Conservation (phyloP, 208 protist genomes). For the Lotmaria passim region DNA sequence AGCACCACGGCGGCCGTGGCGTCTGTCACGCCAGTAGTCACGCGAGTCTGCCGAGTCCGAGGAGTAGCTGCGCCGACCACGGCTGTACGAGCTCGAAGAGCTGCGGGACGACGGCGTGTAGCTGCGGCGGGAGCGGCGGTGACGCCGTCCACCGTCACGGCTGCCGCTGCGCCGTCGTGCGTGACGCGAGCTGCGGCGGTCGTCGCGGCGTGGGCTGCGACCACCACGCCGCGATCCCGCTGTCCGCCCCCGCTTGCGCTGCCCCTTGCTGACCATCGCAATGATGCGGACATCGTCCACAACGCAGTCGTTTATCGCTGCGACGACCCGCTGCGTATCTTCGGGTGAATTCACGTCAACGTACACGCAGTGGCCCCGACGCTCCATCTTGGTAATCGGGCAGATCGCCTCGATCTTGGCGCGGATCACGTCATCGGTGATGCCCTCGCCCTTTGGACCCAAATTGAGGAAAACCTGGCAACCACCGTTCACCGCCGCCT, state of each 20-base stretch:
- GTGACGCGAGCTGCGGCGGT: slow-evolving; percentile 6
- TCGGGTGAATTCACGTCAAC: slow-evolving; percentile 40
- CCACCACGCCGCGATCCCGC: slow-evolving; percentile 2
- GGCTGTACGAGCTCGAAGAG: slow-evolving; percentile 25
- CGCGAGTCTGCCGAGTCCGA: slow-evolving; percentile 31
- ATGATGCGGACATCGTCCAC: slow-evolving; percentile 58
- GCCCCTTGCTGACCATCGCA: slow-evolving; percentile 54
- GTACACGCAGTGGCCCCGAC: slow-evolving; percentile 70
- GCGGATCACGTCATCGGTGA: slow-evolving; percentile 44
- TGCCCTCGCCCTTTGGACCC: slow-evolving; percentile 44
- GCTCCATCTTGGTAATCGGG: slow-evolving; percentile 51
- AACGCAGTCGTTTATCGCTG: slow-evolving; percentile 48
- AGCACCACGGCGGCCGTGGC: background rate
- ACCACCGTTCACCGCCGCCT: slow-evolving; percentile 6
- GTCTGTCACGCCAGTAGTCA: slow-evolving; percentile 9
- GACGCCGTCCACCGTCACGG: slow-evolving; percentile 21
- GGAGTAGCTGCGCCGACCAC: slow-evolving; percentile 27
- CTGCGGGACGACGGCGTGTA: slow-evolving; percentile 26
- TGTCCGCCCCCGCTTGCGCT: slow-evolving; percentile 34
- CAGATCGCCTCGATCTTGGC: slow-evolving; percentile 42
- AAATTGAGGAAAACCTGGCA: slow-evolving; percentile 63
- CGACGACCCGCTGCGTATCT: slow-evolving; percentile 48
- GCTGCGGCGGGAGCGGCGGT: slow-evolving; percentile 39
- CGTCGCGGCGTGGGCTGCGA: slow-evolving; percentile 23
- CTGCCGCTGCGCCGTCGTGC: slow-evolving; percentile 31